Conservation (phyloP, 768 basidiomycete species). For the Trametes cubensis region DNA sequence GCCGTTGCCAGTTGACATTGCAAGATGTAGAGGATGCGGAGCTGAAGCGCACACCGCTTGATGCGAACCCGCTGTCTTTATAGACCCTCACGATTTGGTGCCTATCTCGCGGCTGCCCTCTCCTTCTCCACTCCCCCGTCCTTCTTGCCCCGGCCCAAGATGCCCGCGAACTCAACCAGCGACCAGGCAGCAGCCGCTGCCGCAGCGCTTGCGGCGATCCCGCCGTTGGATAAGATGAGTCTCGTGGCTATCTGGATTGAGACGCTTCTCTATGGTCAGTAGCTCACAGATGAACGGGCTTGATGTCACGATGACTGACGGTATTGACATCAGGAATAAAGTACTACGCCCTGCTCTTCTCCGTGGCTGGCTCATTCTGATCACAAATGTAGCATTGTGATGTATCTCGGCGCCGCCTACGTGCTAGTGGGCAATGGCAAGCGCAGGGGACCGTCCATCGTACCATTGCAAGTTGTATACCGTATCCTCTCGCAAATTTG, state of each 20-base stretch:
- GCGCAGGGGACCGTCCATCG: background rate
- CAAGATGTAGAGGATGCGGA: too few relatives aligned
- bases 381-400: background rate
- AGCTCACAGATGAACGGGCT: too few relatives aligned
- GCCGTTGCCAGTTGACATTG: too few relatives aligned
- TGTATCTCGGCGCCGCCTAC: background rate
- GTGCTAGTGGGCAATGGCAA: background rate
- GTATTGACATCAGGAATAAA: background rate
- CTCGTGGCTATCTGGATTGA: constrained; percentile 4
- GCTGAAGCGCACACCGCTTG: too few relatives aligned
- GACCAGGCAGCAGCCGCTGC: background rate
- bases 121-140: background rate
- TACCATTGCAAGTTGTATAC: background rate
- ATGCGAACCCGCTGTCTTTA: background rate
- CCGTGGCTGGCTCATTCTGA: background rate
- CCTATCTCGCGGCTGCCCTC: background rate
- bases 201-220: background rate
- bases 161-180: background rate
- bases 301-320: background rate
- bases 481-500: too few relatives aligned
- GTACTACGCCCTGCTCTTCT: background rate
- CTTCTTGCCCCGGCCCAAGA: background rate
- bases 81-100: background rate
- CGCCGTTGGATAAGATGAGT: constrained; percentile 2
- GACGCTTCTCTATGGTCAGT: constrained; percentile 4